Evolutionary conservation across 805 yeast species (phyloP), one percentile per base, ranked within the genome.

Genomic region (Sporopachydermia quercuum): DNA sequence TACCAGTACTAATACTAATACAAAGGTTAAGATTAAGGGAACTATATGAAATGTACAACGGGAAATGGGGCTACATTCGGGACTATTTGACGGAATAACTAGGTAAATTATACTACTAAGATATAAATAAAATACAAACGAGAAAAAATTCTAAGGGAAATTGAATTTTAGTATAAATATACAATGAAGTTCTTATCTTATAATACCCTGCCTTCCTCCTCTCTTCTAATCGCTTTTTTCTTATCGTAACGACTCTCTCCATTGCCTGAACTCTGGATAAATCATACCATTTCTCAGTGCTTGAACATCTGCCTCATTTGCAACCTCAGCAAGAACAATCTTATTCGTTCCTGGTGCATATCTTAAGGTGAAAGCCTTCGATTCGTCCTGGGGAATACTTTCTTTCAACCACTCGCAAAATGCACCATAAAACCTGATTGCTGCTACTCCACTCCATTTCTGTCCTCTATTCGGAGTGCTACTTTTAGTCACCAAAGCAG

Each of bases 401-500:
- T 65, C 66, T 35, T 63, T 63, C 23, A 89, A 54, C 95, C 95
- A 86, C 42, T 82, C 84, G 40, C 84, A 62, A 15, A 79, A 69
- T 0, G 91, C 86, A 3, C 89, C 89, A 56, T 84, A 82, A 75
- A 93, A 91, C 49, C 78, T 82, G 39, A 89, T 63, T 5, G 89
- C 76, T 41, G 77, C 84, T 57, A 76, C 71, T 47, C 94, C 89
- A 50, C 74, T 75, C 56, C 83, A 74, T 39, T 65, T 68, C 41
- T 57, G 43, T 16, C 54, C 55, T 14, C 62, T 63, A 44, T 52
- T 58, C 37, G 61, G 62, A 43, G 50, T 59, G 49, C 58, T 49
- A 46, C 67, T 68, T 5, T 66, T 62, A 47, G 78, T 80, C 44
- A 82, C 56, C 36, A 78, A 42, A 2, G 77, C 42, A 1, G 98